Base-by-base conservation (phyloP, 805 yeast genomes). In the Myxozyma neotropica region DNA sequence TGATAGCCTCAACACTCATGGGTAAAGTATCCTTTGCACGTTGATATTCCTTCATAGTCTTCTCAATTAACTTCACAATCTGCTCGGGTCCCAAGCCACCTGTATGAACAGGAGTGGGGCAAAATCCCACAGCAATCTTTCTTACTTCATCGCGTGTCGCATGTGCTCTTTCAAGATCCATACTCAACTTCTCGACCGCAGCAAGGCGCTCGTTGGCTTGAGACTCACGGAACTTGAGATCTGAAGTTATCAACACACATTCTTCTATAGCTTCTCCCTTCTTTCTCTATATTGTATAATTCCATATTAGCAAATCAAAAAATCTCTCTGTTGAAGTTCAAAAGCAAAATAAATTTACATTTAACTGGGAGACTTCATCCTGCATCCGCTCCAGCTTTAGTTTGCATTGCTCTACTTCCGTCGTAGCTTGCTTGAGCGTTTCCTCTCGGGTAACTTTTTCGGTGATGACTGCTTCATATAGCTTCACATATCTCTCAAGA, bases 1-100 rank as follows among this genome's bases (percentile, higher is more conserved):
- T 53, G 42, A 65, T 62, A 49, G 63, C 60, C 40, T 63, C 68
- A 12, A 53, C 53, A 4, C 63, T 29, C 50, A 49, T 51, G 31
- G 42, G 61, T 13, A 52, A 46, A 13, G 63, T 59, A 4, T 45
- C 45, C 48, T 26, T 44, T 23, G 57, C 57, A 5, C 53, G 40
- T 31, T 35, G 42, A 24, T 47, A 35, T 13, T 56, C 58, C 13
- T 35, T 53, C 17, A 36, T 24, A 36, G 51, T 53, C 24, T 45
- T 27, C 19, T 44, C 43, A 23, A 50, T 50, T 19, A 40, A 24
- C 33, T 17, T 39, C 38, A 39, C 12, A 12, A 50, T 38, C 26
- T 26, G 45, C 21, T 29, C 46, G 6, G 54, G 44, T 15, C 15
- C 27, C 38, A 36, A 15, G 45, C 54, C 54, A 15, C 26, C 46